These are phyloP conservation scores for Phytophthora pseudosyringae DNA, from an alignment of 352 stramenopile species.

Conservation along the genomic window DNA sequence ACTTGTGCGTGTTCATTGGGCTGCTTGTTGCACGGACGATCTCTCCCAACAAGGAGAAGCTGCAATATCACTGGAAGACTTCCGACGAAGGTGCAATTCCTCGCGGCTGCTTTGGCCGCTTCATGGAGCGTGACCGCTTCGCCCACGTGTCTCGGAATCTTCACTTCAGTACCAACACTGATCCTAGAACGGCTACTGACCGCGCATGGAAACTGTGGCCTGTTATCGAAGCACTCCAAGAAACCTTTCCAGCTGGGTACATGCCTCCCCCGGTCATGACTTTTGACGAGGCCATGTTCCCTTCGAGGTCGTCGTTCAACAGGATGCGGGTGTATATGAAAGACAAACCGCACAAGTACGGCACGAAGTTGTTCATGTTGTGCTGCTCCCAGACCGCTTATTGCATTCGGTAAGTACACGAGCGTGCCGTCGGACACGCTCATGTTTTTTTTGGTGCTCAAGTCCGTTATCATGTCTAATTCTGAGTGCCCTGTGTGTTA, in stretches of 20 bases:
- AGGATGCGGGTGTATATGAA: too few relatives aligned
- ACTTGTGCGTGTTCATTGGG: neutral
- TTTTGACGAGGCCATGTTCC: neutral
- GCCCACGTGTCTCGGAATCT: neutral
- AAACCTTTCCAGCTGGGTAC: neutral
- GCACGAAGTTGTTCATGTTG: slow-evolving; percentile 1
- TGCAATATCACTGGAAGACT: neutral
- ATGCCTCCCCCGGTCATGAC: neutral
- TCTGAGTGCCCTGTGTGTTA: too few relatives aligned
- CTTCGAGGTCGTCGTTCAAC: neutral
- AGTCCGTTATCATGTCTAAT: too few relatives aligned
- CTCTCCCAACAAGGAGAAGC: neutral
- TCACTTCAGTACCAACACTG: neutral
- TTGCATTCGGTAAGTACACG: slow-evolving; percentile 2
- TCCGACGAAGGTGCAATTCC: neutral
- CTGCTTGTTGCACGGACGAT: neutral
- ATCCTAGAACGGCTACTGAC: neutral
- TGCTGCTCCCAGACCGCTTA: neutral
- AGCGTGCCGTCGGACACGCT: neutral
- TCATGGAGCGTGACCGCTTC: neutral
- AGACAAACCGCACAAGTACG: neutral
- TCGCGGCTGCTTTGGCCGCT: neutral
- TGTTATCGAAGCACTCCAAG: neutral
- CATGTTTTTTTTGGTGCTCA: neutral
- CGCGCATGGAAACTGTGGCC: neutral